Conservation (phyloP, 1,139 yeast genomes). For the Tardiomyces digboiensis region DNA sequence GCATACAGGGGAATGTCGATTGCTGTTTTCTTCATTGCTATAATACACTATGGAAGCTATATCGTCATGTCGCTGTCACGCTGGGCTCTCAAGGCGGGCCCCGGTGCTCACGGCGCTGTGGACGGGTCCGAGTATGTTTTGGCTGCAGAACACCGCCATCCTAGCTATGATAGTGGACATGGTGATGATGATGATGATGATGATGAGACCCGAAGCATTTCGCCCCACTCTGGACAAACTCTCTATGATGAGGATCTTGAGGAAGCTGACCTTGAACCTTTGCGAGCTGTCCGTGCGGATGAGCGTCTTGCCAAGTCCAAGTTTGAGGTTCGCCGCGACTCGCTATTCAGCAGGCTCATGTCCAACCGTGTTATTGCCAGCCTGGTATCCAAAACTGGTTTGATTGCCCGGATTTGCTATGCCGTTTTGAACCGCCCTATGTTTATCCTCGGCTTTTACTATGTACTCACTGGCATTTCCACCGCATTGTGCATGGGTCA, state of each 20-base stretch:
- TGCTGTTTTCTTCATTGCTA: constrained; percentile 43
- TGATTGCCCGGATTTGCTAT: constrained; percentile 32
- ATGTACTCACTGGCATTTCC: constrained; percentile 68
- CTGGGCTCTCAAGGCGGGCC: constrained; percentile 27
- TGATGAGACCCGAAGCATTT: constrained; percentile 1
- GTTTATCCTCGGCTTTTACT: constrained; percentile 48
- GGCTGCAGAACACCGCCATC: constrained; percentile 12
- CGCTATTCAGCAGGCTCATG: constrained; percentile 12
- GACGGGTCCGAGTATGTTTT: constrained; percentile 28
- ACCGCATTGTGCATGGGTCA: constrained; percentile 63
- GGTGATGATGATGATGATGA: constrained; percentile 5
- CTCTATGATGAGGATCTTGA: constrained; percentile 6
- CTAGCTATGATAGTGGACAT: constrained; percentile 8
- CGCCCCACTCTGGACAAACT: constrained; percentile 7
- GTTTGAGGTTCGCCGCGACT: background rate
- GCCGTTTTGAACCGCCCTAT: constrained; percentile 54
- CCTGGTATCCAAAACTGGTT: constrained; percentile 24
- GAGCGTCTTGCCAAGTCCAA: background rate
- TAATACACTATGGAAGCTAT: constrained; percentile 48
- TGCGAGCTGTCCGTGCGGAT: background rate
- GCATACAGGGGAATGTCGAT: constrained; percentile 60
- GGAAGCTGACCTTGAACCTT: constrained; percentile 2
- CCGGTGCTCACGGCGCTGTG: constrained; percentile 19
- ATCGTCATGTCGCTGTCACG: constrained; percentile 32
- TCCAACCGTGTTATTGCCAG: background rate